A percentile compares a stretch with the other conserved stretches of the same genome.
phyloP scores from a whole-genome alignment of 1,284 basidiomycete species.

The Ganoderma meredithae region DNA sequence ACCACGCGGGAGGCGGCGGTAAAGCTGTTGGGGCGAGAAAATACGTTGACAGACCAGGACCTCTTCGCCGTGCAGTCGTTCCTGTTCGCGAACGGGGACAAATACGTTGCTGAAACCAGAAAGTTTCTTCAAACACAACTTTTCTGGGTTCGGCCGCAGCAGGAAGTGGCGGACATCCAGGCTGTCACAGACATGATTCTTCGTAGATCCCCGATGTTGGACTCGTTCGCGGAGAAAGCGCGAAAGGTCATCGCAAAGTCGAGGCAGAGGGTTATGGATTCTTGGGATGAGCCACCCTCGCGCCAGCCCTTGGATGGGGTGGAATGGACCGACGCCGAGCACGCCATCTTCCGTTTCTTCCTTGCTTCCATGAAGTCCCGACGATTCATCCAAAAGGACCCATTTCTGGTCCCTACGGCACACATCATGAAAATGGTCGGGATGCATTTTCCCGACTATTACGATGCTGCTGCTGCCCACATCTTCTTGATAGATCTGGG shows the following conservation, averaged over 20 bases:
- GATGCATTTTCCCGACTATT: slow-evolving; percentile 42
- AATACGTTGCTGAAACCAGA: slow-evolving; percentile 69
- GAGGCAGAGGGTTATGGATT: slow-evolving; percentile 38
- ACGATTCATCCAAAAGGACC: slow-evolving; percentile 70
- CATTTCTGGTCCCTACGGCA: slow-evolving; percentile 61
- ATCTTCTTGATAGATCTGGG: slow-evolving; percentile 71
- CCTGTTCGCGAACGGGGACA: slow-evolving; percentile 68
- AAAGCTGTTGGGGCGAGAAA: slow-evolving; percentile 45
- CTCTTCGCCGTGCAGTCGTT: slow-evolving; percentile 78
- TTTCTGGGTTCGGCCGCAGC: slow-evolving; percentile 76
- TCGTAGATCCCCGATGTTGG: slow-evolving; percentile 51
- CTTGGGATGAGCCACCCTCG: slow-evolving; percentile 46
- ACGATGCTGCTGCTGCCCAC: slow-evolving; percentile 43
- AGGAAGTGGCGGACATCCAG: slow-evolving; percentile 65
- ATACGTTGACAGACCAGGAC: slow-evolving; percentile 44
- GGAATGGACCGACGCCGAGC: slow-evolving; percentile 60
- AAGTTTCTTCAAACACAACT: slow-evolving; percentile 63
- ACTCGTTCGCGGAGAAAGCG: slow-evolving; percentile 67
- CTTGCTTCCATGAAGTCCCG: slow-evolving; percentile 64
- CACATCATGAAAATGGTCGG: slow-evolving; percentile 69
- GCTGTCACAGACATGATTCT: slow-evolving; percentile 62
- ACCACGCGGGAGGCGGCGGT: slow-evolving; percentile 58
- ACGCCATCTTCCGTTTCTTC: slow-evolving; percentile 72
- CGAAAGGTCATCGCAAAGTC: slow-evolving; percentile 49
- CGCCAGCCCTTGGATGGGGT: slow-evolving; percentile 39